Conservation (phyloP, 1,139 yeast species). For the Hansenula lynferdii region DNA sequence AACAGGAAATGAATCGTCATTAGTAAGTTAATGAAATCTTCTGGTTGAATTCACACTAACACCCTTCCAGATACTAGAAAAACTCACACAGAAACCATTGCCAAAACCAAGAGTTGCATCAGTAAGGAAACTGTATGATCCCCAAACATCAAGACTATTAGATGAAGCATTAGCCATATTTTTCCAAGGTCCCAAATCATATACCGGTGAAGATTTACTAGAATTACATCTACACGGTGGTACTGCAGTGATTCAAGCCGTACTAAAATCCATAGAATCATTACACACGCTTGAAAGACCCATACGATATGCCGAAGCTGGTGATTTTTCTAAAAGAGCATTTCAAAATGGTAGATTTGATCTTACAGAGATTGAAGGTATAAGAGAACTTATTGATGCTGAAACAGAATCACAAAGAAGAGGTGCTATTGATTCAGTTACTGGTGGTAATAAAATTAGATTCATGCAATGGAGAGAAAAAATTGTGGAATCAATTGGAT, state of each 20-base stretch:
- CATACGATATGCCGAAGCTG: slow-evolving; percentile 83
- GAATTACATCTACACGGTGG: slow-evolving; percentile 96
- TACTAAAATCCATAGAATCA: slow-evolving; percentile 54
- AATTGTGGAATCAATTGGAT: slow-evolving; percentile 63
- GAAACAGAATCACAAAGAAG: slow-evolving; percentile 87
- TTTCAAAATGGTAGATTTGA: slow-evolving; percentile 64
- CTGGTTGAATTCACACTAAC: slow-evolving; percentile 1
- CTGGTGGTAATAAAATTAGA: slow-evolving; percentile 54
- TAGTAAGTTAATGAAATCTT: slow-evolving; percentile 25
- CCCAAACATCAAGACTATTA: slow-evolving; percentile 38
- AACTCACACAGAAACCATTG: slow-evolving; percentile 37
- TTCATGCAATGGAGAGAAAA: slow-evolving; percentile 65
- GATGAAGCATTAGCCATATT: slow-evolving; percentile 75
- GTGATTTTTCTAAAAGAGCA: slow-evolving; percentile 87
- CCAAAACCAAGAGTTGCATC: slow-evolving; percentile 54
- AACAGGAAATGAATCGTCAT: slow-evolving; percentile 62
- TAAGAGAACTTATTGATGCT: slow-evolving; percentile 85
- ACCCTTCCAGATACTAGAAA: slow-evolving; percentile 29
- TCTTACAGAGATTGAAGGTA: slow-evolving; percentile 86
- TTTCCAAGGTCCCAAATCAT: slow-evolving; percentile 75
- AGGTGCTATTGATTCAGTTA: slow-evolving; percentile 68
- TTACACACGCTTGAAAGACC: slow-evolving; percentile 39
- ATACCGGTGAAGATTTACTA: slow-evolving; percentile 87
- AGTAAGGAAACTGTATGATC: slow-evolving; percentile 47
- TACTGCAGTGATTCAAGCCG: slow-evolving; percentile 71